Conservation (phyloP, 2,329 filamentous ascomycete genomes). For the Fusarium vanettenii region DNA sequence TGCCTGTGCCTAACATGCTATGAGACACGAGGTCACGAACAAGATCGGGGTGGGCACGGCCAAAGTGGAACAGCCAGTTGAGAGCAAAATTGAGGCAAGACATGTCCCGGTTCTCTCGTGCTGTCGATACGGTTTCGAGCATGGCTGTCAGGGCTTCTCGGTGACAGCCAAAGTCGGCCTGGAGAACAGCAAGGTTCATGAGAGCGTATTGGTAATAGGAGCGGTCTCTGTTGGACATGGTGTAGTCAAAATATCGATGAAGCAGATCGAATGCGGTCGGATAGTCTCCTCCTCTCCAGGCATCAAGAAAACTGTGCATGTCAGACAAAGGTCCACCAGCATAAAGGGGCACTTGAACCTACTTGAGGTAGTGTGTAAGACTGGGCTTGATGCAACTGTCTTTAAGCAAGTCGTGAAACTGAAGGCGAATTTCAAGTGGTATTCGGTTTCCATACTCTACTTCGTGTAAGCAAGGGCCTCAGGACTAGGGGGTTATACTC, state of each 20-base stretch:
- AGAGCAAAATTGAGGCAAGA: slow-evolving; percentile 93
- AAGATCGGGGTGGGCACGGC: slow-evolving; percentile 84
- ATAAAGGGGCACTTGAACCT: not conserved
- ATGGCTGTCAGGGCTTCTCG: slow-evolving; percentile 92
- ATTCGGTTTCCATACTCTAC: slow-evolving; percentile 81
- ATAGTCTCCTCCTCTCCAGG: slow-evolving; percentile 92
- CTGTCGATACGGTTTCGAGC: slow-evolving; percentile 94
- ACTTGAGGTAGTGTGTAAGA: slow-evolving; percentile 81
- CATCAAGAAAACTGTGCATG: slow-evolving; percentile 79
- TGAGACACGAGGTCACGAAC: slow-evolving; percentile 76
- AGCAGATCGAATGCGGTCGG: slow-evolving; percentile 89
- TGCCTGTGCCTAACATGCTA: slow-evolving; percentile 80
- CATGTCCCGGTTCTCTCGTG: slow-evolving; percentile 91
- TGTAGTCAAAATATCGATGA: slow-evolving; percentile 97
- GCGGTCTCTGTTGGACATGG: slow-evolving; percentile 85
- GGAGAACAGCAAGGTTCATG: slow-evolving; percentile 91
- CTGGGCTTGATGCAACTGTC: slow-evolving; percentile 77
- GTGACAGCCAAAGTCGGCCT: slow-evolving; percentile 94
- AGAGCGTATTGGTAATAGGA: slow-evolving; percentile 95
- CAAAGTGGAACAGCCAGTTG: slow-evolving; percentile 96
- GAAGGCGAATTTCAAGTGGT: slow-evolving; percentile 77
- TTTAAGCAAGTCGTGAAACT: slow-evolving; percentile 75
- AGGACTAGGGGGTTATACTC: slow-evolving; percentile 42
- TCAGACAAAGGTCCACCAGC: slow-evolving; percentile 18
- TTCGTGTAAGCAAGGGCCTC: slow-evolving; percentile 18